These are phyloP conservation scores for Leccinum solheimii DNA, from an alignment of 1,284 basidiomycete species.

Conservation along the genomic window DNA sequence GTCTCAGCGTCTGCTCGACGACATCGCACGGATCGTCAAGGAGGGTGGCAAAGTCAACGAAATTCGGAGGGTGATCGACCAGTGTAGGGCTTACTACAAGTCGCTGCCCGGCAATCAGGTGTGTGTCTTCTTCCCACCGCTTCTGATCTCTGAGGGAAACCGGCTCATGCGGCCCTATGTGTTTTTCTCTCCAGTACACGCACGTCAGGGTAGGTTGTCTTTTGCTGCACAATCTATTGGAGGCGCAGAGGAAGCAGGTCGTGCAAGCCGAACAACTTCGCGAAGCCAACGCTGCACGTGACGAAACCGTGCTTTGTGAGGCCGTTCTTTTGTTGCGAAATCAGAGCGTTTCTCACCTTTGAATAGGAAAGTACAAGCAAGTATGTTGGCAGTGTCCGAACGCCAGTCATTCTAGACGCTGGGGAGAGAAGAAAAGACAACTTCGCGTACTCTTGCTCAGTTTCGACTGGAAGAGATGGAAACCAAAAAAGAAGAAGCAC, in stretches of 20 bases:
- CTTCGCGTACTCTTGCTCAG: slow-evolving; percentile 65
- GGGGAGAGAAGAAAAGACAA: slow-evolving; percentile 80
- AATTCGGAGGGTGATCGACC: slow-evolving; percentile 38
- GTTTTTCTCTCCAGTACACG: slow-evolving; percentile 26
- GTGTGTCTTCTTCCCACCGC: slow-evolving; percentile 5
- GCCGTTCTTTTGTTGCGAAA: slow-evolving; percentile 7
- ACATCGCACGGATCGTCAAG: slow-evolving; percentile 39
- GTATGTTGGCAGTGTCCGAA: slow-evolving; percentile 79
- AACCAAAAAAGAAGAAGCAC: slow-evolving; percentile 60
- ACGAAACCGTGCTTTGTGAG: slow-evolving; percentile 66
- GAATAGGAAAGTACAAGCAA: slow-evolving; percentile 75
- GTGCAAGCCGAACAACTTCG: slow-evolving; percentile 32
- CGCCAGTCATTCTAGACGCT: slow-evolving; percentile 84
- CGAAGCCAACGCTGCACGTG: slow-evolving; percentile 25
- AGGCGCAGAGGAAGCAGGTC: slow-evolving; percentile 31
- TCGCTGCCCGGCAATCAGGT: slow-evolving; percentile 39
- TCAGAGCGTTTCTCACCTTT: slow-evolving; percentile 9
- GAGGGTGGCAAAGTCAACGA: slow-evolving; percentile 39
- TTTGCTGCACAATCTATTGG: slow-evolving; percentile 34
- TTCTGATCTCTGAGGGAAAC: slow-evolving; percentile 8
- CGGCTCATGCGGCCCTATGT: background rate
- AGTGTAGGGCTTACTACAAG: slow-evolving; percentile 39
- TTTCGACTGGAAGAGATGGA: slow-evolving; percentile 70
- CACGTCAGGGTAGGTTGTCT: slow-evolving; percentile 36
- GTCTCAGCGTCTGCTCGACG: slow-evolving; percentile 36